Evolutionary conservation across 352 stramenopile species (phyloP).

Genomic region (Pythium phragmitis): DNA sequence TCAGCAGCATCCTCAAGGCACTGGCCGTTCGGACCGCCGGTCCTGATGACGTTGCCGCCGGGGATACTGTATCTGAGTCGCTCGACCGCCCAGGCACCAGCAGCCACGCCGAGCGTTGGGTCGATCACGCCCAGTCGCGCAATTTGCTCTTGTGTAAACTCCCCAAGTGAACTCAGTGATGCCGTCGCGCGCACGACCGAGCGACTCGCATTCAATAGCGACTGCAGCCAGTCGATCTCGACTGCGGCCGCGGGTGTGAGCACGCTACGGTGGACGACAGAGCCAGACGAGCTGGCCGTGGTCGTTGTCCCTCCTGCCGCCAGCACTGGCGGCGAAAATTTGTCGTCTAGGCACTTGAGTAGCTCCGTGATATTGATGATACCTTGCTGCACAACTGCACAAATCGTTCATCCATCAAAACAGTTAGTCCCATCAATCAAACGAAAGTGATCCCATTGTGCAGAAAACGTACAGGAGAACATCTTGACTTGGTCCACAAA

Average conservation of each 20-base stretch:
- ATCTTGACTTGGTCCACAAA: constrained; percentile 47
- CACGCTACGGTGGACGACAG: constrained; percentile 6
- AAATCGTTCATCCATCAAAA: not conserved
- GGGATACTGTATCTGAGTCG: not conserved
- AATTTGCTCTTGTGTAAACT: constrained; percentile 34
- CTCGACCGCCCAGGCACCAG: constrained; percentile 3
- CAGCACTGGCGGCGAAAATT: constrained; percentile 8
- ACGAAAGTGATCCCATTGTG: not conserved
- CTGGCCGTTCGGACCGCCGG: not conserved
- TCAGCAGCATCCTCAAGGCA: not conserved
- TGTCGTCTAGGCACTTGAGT: constrained; percentile 51
- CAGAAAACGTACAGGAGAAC: constrained; percentile 41
- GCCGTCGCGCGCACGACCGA: constrained; percentile 12
- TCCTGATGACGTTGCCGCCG: constrained; percentile 1
- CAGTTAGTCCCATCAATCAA: not conserved
- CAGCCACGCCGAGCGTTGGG: constrained; percentile 15
- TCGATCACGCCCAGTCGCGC: constrained; percentile 36
- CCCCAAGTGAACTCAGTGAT: constrained; percentile 1
- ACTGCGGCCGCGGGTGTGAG: not conserved
- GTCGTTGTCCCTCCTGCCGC: not conserved
- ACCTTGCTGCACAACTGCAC: constrained; percentile 50
- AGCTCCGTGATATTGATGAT: constrained; percentile 56
- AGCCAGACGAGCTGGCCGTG: not conserved
- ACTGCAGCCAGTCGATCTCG: constrained; percentile 18
- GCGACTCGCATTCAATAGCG: constrained; percentile 8